These are phyloP conservation scores for Carex arenaria DNA, from an alignment of 202 grass and related monocot genomes.

Conservation along the genomic window DNA sequence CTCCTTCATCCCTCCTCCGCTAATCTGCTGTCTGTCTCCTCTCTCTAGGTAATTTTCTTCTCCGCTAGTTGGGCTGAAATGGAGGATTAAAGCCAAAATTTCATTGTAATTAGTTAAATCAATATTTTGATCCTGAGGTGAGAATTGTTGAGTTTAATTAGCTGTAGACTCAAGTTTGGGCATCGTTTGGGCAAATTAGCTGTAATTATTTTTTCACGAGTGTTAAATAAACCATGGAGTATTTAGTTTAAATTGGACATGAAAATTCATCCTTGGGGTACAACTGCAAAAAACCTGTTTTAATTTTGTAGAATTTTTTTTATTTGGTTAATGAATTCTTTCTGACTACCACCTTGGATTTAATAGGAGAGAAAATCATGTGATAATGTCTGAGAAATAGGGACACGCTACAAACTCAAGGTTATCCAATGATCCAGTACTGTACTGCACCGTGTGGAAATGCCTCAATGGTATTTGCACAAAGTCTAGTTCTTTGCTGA, in stretches of 20 bases:
- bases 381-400: no score
- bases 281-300: not conserved
- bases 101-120: not conserved
- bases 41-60: no score
- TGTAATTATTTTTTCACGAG: not conserved
- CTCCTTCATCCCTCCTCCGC: no score
- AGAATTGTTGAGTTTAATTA: constrained; percentile 4
- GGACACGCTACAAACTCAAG: no score
- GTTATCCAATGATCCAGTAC: no score
- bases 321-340: no score
- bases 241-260: not conserved
- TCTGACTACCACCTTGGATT: no score
- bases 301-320: not conserved
- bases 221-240: not conserved
- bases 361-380: no score
- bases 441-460: no score
- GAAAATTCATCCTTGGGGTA: not conserved
- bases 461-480: no score
- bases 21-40: no score
- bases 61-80: not conserved
- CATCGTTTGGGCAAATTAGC: not conserved
- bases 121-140: not conserved
- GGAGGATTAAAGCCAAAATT: not conserved
- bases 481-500: no score
- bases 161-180: not conserved